Conservation (phyloP, 192 early-diverging fungal genomes). For the Kickxella alabastrina region DNA sequence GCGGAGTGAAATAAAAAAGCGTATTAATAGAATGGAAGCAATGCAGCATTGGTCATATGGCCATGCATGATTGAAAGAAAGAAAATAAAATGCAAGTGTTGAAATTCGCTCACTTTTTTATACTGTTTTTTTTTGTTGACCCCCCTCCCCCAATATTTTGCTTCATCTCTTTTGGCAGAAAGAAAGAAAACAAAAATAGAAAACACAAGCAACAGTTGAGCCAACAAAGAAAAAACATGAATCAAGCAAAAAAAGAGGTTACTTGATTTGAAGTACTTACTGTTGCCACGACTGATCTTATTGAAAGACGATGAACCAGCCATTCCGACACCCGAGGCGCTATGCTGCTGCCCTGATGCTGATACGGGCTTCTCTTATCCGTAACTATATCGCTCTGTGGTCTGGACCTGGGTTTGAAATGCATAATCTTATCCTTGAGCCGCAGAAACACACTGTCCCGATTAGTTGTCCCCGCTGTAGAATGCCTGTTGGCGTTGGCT, state of each 20-base stretch:
- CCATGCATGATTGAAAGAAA: conserved; percentile 1
- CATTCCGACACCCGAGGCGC: not conserved
- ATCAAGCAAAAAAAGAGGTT: not conserved
- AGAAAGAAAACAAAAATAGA: too few relatives aligned
- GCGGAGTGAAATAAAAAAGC: not conserved
- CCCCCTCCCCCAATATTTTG: too few relatives aligned
- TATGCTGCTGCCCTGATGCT: not conserved
- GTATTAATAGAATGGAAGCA: too few relatives aligned
- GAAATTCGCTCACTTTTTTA: too few relatives aligned
- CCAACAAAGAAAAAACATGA: too few relatives aligned
- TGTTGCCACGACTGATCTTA: conserved; percentile 14
- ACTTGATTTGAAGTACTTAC: conserved; percentile 44
- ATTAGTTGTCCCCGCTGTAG: conserved; percentile 24
- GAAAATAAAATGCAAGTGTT: too few relatives aligned
- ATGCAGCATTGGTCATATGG: too few relatives aligned
- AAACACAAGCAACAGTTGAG: too few relatives aligned
- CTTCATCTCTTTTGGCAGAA: not conserved
- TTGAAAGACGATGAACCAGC: conserved; percentile 18
- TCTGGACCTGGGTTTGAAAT: conserved; percentile 37
- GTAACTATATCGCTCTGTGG: conserved; percentile 45
- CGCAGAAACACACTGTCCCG: conserved; percentile 52
- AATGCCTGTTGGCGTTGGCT: conserved; percentile 20
- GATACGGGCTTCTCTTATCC: conserved; percentile 16
- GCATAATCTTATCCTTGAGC: conserved; percentile 48
- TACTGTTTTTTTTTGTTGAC: too few relatives aligned